Conservation (phyloP, 148 eudicot species). For the Silene latifolia region DNA sequence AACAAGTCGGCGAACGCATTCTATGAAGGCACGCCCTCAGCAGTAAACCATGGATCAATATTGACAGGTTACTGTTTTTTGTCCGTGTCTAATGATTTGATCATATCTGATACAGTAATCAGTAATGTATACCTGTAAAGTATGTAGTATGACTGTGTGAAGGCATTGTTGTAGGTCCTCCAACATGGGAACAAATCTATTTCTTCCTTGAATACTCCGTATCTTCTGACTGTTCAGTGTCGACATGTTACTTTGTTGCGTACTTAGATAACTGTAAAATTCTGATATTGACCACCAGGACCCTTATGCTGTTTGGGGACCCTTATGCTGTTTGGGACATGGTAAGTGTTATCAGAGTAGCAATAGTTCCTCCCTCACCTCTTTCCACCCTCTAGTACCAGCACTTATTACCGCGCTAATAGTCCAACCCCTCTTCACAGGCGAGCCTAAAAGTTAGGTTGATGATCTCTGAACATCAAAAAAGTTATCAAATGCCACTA, state of each 20-base stretch:
- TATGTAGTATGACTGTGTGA: background rate
- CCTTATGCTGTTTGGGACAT: no score
- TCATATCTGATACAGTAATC: background rate
- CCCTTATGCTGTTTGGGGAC: no score
- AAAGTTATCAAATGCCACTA: no score
- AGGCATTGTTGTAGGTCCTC: background rate
- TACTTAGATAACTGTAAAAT: background rate
- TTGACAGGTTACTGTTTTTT: background rate
- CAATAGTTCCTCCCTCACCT: no score
- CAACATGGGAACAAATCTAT: background rate
- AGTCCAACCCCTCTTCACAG: no score
- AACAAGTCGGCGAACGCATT: background rate
- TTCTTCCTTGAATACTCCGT: background rate
- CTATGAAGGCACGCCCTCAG: background rate
- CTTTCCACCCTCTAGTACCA: background rate
- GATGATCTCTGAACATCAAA: no score
- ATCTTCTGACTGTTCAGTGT: background rate
- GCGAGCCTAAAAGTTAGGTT: no score
- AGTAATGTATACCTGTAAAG: background rate
- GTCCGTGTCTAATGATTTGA: background rate
- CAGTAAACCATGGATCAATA: background rate
- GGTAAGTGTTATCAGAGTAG: no score
- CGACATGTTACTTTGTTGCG: background rate
- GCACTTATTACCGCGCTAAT: background rate
- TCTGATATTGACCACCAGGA: no score